phyloP scores from a whole-genome alignment of 768 basidiomycete genomes.

The Termitomyces sp. region DNA sequence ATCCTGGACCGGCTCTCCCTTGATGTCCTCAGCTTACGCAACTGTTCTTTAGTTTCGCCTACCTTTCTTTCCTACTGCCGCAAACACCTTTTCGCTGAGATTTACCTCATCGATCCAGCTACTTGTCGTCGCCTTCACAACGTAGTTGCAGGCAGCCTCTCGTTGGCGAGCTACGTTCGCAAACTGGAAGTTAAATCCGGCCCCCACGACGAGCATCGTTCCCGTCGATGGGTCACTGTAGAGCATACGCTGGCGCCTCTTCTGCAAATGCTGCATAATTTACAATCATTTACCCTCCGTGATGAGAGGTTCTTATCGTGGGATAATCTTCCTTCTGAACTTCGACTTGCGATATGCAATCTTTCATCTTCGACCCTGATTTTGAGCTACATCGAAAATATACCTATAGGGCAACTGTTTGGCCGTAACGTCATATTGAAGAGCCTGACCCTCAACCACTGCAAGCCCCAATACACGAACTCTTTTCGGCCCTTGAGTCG shows the following conservation, averaged over 20 bases:
- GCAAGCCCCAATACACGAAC: neutral
- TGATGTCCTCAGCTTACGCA: slow-evolving; percentile 4
- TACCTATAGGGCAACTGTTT: slow-evolving; percentile 8
- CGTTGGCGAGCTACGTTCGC: neutral
- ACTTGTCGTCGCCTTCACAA: slow-evolving; percentile 1
- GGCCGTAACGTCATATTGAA: neutral
- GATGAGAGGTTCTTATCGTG: neutral
- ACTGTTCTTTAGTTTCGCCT: slow-evolving; percentile 1
- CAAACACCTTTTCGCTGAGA: slow-evolving; percentile 7
- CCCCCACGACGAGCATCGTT: slow-evolving; percentile 8
- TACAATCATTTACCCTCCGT: slow-evolving; percentile 11
- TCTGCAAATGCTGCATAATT: slow-evolving; percentile 12
- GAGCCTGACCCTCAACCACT: neutral
- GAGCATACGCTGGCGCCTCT: slow-evolving; percentile 17
- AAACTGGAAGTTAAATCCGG: slow-evolving; percentile 2
- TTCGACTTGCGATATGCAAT: slow-evolving; percentile 4
- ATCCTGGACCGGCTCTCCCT: neutral
- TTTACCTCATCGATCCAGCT: neutral
- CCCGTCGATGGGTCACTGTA: slow-evolving; percentile 16
- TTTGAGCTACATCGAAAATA: slow-evolving; percentile 3
- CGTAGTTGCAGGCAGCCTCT: neutral
- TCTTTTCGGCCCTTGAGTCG: neutral
- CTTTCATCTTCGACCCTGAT: slow-evolving; percentile 7
- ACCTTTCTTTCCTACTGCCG: slow-evolving; percentile 2
- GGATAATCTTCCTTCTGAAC: neutral